A percentile compares a stretch with the other conserved stretches of the same genome.
Evolutionary conservation across 495 filamentous ascomycete species (phyloP).

Genomic region (Lepraria neglecta): DNA sequence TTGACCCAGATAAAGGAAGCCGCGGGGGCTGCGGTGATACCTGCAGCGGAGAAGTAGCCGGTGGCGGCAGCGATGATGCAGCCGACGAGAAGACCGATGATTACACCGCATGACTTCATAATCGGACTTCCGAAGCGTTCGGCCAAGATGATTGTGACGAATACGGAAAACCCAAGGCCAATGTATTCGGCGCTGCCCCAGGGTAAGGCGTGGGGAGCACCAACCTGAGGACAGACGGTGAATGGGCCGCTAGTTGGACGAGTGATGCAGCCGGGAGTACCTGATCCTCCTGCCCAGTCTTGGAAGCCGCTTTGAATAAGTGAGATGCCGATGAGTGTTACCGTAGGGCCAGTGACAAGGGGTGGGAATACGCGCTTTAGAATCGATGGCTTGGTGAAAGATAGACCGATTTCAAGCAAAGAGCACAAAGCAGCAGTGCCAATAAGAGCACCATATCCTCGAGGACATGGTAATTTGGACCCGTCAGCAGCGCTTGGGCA

Average conservation of each 20-base stretch:
- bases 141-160: slow-evolving; percentile 79
- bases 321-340: slow-evolving; percentile 68
- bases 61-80: slow-evolving; percentile 82
- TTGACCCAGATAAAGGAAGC: slow-evolving; percentile 86
- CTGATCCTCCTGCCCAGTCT: slow-evolving; percentile 77
- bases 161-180: slow-evolving; percentile 84
- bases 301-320: slow-evolving; percentile 72
- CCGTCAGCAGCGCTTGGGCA: slow-evolving; percentile 62
- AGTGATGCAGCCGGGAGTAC: slow-evolving; percentile 46
- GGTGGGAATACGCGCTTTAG: slow-evolving; percentile 81
- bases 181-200: slow-evolving; percentile 88
- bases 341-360: slow-evolving; percentile 75
- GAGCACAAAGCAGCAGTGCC: slow-evolving; percentile 67
- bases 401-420: slow-evolving; percentile 66
- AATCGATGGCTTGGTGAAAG: slow-evolving; percentile 62
- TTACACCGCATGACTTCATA: slow-evolving; percentile 68
- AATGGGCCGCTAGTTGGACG: slow-evolving; percentile 50
- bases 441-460: slow-evolving; percentile 78
- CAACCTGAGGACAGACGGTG: slow-evolving; percentile 61
- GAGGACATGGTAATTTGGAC: slow-evolving; percentile 67
- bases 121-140: slow-evolving; percentile 79
- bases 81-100: slow-evolving; percentile 74
- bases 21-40: slow-evolving; percentile 61
- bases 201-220: slow-evolving; percentile 71
- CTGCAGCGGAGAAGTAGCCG: slow-evolving; percentile 70